A percentile compares a stretch with the other conserved stretches of the same genome.
Conservation (phyloP, 352 stramenopile genomes). For the Pythium scleroteichum region DNA sequence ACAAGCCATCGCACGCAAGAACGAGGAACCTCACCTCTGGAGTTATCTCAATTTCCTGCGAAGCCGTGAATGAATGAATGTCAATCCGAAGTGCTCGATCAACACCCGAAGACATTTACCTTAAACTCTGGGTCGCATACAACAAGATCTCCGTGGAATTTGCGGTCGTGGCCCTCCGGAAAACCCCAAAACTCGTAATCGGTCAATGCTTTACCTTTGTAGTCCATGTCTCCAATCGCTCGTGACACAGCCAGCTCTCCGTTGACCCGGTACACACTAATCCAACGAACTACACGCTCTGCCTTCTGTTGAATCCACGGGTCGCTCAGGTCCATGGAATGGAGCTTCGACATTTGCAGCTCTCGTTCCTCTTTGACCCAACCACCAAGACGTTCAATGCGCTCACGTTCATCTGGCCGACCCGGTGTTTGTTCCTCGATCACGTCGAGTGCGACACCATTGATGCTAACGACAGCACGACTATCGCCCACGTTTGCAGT, state of each 20-base stretch:
- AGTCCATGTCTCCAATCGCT: constrained; percentile 91
- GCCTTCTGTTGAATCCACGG: constrained; percentile 82
- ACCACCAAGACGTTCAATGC: constrained; percentile 72
- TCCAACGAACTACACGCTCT: constrained; percentile 79
- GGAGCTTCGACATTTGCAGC: constrained; percentile 85
- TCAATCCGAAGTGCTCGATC: background rate
- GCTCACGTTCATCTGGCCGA: constrained; percentile 61
- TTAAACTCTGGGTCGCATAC: constrained; percentile 87
- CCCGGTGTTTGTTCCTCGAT: constrained; percentile 88
- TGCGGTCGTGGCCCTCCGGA: constrained; percentile 73
- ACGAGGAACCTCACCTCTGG: constrained; percentile 91
- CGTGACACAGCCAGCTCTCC: constrained; percentile 92
- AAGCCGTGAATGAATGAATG: background rate
- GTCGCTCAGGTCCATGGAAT: constrained; percentile 89
- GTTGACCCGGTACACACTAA: constrained; percentile 89
- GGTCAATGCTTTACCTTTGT: constrained; percentile 78
- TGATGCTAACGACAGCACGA: constrained; percentile 80
- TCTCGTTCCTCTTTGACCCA: constrained; percentile 87
- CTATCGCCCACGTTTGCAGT: constrained; percentile 90
- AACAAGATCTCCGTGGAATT: constrained; percentile 86
- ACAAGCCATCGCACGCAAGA: constrained; percentile 91
- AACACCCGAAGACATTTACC: constrained; percentile 9
- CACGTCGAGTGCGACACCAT: constrained; percentile 79
- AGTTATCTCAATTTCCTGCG: constrained; percentile 85
- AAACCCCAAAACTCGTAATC: constrained; percentile 87